Conservation (phyloP, 768 basidiomycete species). For the Tricholoma matsutake region DNA sequence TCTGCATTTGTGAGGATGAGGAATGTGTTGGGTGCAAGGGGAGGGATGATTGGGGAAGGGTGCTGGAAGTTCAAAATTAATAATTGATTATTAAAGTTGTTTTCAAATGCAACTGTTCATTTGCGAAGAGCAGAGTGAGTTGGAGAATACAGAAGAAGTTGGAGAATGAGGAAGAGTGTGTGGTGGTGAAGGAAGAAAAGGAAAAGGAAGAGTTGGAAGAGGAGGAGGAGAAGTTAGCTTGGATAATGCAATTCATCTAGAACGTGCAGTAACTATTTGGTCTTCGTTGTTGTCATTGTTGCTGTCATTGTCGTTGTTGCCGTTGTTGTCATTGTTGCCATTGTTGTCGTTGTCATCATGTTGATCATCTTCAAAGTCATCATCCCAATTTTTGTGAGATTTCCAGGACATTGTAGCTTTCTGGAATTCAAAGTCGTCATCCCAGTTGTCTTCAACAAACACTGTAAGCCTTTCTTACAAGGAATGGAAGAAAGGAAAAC, state of each 20-base stretch:
- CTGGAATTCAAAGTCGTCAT: slow-evolving; percentile 75
- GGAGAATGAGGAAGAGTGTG: slow-evolving; percentile 52
- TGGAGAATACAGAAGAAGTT: slow-evolving; percentile 63
- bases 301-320: slow-evolving; percentile 12
- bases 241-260: slow-evolving; percentile 38
- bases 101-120: too few relatives aligned
- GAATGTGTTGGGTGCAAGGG: too few relatives aligned
- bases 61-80: too few relatives aligned
- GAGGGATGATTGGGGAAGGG: too few relatives aligned
- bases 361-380: neutral
- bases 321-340: slow-evolving; percentile 4
- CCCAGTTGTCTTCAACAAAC: slow-evolving; percentile 59
- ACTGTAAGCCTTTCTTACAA: too few relatives aligned
- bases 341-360: slow-evolving; percentile 11
- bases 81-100: too few relatives aligned
- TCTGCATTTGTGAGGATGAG: too few relatives aligned
- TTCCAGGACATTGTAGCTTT: slow-evolving; percentile 13
- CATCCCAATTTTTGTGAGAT: slow-evolving; percentile 2
- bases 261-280: slow-evolving; percentile 65
- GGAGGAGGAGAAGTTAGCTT: slow-evolving; percentile 35
- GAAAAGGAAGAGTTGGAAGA: slow-evolving; percentile 36
- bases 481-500: too few relatives aligned
- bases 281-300: slow-evolving; percentile 58
- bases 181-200: slow-evolving; percentile 20
- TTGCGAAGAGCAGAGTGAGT: too few relatives aligned